Evolutionary conservation across 2,329 filamentous ascomycete species (phyloP).

Genomic region (Fusarium guadeloupense): DNA sequence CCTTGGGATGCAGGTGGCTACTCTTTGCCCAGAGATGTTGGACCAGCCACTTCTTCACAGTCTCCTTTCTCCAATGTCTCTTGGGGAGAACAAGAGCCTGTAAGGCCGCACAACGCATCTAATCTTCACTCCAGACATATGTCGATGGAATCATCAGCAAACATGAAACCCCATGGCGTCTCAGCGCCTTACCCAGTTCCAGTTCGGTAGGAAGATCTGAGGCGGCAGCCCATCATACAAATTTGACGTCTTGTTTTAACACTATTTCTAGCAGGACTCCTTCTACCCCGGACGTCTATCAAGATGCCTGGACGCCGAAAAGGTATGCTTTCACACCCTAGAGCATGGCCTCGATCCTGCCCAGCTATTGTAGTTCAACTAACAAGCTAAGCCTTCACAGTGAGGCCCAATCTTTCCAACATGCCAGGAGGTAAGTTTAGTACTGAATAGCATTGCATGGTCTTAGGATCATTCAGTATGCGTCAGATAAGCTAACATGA

Average conservation of each 20-base stretch:
- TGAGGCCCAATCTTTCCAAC: conserved; percentile 31
- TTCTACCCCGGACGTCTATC: conserved; percentile 33
- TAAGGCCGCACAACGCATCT: conserved; percentile 10
- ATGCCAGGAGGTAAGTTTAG: conserved; percentile 35
- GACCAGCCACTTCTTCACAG: conserved; percentile 47
- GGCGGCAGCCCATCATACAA: background rate
- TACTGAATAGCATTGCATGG: background rate
- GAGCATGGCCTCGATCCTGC: background rate
- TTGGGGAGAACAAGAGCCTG: conserved; percentile 39
- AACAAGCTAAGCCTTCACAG: conserved; percentile 18
- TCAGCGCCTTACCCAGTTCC: conserved; percentile 35
- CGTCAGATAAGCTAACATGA: conserved; percentile 15
- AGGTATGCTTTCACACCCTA: conserved; percentile 23
- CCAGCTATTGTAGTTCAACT: background rate
- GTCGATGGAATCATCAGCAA: conserved; percentile 46
- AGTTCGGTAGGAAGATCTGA: conserved; percentile 36
- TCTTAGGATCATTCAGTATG: background rate
- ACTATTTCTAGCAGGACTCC: conserved; percentile 29
- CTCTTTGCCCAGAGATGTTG: conserved; percentile 54
- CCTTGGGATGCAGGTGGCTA: conserved; percentile 64
- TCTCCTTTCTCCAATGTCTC: conserved; percentile 37
- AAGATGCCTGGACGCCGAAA: conserved; percentile 33
- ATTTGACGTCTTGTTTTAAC: conserved; percentile 14
- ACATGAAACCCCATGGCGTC: conserved; percentile 13
- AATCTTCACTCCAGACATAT: conserved; percentile 44